Percentiles rank a stretch among this genome's conserved stretches.
Conservation (phyloP, 23 red algal species). For the Agarophyton chilense region DNA sequence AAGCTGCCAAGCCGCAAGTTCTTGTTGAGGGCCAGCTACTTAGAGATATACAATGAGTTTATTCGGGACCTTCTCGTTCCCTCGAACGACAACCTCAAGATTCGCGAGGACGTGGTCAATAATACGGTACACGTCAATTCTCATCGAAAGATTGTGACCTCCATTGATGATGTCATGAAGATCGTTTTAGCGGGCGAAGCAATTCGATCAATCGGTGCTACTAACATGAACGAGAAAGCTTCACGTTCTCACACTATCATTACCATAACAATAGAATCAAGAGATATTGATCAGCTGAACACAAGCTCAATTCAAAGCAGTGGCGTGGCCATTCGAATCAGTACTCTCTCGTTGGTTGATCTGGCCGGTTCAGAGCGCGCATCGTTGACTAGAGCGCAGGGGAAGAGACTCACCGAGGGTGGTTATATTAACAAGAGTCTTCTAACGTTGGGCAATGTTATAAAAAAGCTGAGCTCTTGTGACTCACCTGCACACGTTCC, state of each 20-base stretch:
- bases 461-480: conserved; percentile 70
- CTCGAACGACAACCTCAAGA: conserved; percentile 63
- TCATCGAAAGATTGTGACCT: conserved; percentile 57
- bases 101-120: conserved; percentile 73
- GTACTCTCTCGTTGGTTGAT: conserved; percentile 86
- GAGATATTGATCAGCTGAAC: not conserved
- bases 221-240: conserved; percentile 88
- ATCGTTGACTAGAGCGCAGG: conserved; percentile 65
- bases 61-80: conserved; percentile 82
- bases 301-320: not conserved
- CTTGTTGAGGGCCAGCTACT: conserved; percentile 74
- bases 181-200: conserved; percentile 67
- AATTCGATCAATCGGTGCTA: conserved; percentile 72
- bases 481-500: conserved; percentile 62
- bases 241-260: conserved; percentile 95
- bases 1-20: conserved; percentile 32
- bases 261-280: conserved; percentile 84
- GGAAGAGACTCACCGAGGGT: conserved; percentile 79
- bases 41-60: conserved; percentile 96
- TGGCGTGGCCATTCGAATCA: conserved; percentile 57
- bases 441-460: conserved; percentile 84
- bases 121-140: conserved; percentile 74
- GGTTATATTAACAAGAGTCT: conserved; percentile 89
- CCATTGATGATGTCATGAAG: conserved; percentile 36
- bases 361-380: conserved; percentile 87